Percentiles rank a stretch among this genome's conserved stretches.
Evolutionary conservation across 768 basidiomycete genomes (phyloP).

Genomic region (Cyclocybe cylindracea): DNA sequence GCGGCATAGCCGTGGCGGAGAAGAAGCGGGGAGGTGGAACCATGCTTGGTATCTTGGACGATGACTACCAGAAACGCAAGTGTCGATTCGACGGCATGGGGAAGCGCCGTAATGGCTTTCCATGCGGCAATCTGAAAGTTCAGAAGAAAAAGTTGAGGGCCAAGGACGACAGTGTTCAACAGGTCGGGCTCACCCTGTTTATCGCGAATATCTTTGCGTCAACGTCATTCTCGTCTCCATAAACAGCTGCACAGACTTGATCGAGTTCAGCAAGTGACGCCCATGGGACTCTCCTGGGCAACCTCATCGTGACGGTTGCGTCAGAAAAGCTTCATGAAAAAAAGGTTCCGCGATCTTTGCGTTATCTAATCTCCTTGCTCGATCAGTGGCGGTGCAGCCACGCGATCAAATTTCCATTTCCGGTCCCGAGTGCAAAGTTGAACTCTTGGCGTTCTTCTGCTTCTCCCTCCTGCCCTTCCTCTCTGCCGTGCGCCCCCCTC

Average conservation of each 20-base stretch:
- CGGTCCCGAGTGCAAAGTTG: neutral
- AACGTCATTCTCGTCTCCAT: constrained; percentile 58
- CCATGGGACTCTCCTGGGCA: constrained; percentile 86
- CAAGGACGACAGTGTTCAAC: neutral
- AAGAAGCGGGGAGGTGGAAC: constrained; percentile 39
- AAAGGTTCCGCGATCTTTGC: neutral
- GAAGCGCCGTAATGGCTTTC: constrained; percentile 73
- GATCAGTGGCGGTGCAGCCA: too few species aligned
- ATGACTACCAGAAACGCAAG: constrained; percentile 62
- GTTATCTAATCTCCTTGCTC: constrained; percentile 6
- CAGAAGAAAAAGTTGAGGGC: constrained; percentile 1
- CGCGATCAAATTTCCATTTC: too few species aligned
- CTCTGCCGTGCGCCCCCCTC: neutral
- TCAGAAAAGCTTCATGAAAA: constrained; percentile 8
- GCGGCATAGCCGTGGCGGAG: constrained; percentile 80
- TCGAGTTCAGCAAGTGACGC: constrained; percentile 67
- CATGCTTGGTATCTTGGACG: constrained; percentile 48
- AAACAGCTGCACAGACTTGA: constrained; percentile 75
- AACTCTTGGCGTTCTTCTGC: constrained; percentile 3
- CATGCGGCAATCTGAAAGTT: constrained; percentile 70
- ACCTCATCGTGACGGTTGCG: constrained; percentile 45
- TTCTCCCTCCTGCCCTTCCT: constrained; percentile 9
- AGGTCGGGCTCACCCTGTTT: constrained; percentile 53
- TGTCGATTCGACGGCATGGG: constrained; percentile 78
- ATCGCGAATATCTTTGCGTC: constrained; percentile 60